phyloP scores from a whole-genome alignment of 2,329 filamentous ascomycete species.

The Microdochium bolleyi region DNA sequence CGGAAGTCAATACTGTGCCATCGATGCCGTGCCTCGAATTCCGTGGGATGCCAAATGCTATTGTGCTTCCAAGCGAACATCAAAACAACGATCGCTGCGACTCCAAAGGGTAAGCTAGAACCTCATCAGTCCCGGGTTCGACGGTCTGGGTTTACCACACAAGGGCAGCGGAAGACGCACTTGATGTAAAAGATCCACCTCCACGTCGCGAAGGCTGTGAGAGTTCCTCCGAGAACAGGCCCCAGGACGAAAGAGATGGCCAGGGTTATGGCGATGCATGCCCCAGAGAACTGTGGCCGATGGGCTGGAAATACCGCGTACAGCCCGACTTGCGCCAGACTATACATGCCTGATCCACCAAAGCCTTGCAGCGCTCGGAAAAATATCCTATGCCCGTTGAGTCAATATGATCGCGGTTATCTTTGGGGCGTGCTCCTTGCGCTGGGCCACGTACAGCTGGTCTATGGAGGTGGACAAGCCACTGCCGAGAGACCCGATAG shows the following conservation, averaged over 20 bases:
- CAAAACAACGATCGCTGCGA: slow-evolving; percentile 36
- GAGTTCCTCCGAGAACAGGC: slow-evolving; percentile 47
- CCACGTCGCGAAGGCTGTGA: slow-evolving; percentile 47
- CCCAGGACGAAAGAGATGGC: slow-evolving; percentile 51
- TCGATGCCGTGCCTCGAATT: slow-evolving; percentile 26
- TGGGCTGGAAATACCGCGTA: slow-evolving; percentile 47
- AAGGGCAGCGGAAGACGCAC: slow-evolving; percentile 27
- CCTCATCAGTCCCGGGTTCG: slow-evolving; percentile 5
- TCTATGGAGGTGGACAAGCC: slow-evolving; percentile 40
- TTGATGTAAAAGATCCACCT: slow-evolving; percentile 56
- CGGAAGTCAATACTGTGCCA: slow-evolving; percentile 43
- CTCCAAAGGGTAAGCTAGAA: slow-evolving; percentile 40
- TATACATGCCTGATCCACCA: slow-evolving; percentile 54
- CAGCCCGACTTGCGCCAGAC: slow-evolving; percentile 47
- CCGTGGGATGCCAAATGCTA: slow-evolving; percentile 23
- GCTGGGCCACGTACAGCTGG: slow-evolving; percentile 31
- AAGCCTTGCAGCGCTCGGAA: slow-evolving; percentile 53
- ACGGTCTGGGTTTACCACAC: no score
- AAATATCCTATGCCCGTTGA: slow-evolving; percentile 35
- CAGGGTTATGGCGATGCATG: slow-evolving; percentile 46
- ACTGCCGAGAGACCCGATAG: slow-evolving; percentile 47
- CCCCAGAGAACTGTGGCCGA: slow-evolving; percentile 44
- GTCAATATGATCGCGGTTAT: no score
- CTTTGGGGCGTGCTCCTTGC: no score
- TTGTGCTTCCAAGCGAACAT: slow-evolving; percentile 34